Percentiles rank a stretch among this genome's conserved stretches.
phyloP scores from a whole-genome alignment of 345 rosid species.

The Linum usitatissimum region DNA sequence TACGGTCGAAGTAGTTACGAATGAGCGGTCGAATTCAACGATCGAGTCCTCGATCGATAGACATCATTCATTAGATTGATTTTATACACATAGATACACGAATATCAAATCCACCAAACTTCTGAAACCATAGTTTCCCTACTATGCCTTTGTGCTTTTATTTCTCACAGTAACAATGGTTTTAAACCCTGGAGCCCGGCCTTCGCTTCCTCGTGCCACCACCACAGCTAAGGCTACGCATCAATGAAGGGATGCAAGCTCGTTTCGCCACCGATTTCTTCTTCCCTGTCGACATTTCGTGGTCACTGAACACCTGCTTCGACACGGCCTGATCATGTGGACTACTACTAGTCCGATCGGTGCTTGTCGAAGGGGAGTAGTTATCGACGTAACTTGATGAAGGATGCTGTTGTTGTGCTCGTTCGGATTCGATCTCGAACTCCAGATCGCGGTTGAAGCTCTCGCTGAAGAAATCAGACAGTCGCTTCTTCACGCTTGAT shows the following conservation, averaged over 20 bases:
- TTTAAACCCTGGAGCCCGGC: too few relatives aligned
- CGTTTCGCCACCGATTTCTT: constrained; percentile 23
- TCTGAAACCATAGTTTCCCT: too few relatives aligned
- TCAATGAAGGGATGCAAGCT: constrained; percentile 42
- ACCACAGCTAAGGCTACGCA: constrained; percentile 31
- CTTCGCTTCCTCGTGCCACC: constrained; percentile 3
- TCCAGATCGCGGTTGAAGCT: constrained; percentile 22
- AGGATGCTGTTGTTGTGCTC: constrained; percentile 9
- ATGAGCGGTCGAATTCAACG: too few relatives aligned
- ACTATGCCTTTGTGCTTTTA: too few relatives aligned
- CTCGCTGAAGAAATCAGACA: constrained; percentile 45
- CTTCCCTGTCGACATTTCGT: constrained; percentile 17
- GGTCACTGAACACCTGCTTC: constrained; percentile 16
- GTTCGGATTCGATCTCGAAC: constrained; percentile 9
- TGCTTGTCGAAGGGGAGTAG: neutral
- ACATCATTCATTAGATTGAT: too few relatives aligned
- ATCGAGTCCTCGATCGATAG: too few relatives aligned
- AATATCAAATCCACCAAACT: too few relatives aligned
- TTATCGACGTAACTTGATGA: constrained; percentile 6
- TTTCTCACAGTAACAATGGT: too few relatives aligned
- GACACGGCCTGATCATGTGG: constrained; percentile 11
- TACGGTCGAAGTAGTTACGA: too few relatives aligned
- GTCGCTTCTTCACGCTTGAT: constrained; percentile 35
- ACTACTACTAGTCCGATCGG: constrained; percentile 4
- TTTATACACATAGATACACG: too few relatives aligned